phyloP scores from a whole-genome alignment of 805 yeast genomes.

The Hanseniaspora lindneri region DNA sequence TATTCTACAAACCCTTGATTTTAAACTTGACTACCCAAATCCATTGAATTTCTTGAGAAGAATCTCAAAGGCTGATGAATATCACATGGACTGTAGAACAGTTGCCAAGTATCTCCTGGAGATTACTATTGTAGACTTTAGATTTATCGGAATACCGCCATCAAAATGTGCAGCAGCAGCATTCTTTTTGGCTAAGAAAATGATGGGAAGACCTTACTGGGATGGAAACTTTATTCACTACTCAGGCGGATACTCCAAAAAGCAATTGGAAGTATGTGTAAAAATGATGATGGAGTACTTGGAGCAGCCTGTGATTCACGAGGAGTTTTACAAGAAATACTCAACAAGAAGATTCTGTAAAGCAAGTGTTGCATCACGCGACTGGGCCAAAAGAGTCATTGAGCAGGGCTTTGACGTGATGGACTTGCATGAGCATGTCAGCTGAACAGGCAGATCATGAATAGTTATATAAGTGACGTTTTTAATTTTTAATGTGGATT shows the following conservation, averaged over 20 bases:
- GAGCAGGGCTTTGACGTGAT: conserved; percentile 31
- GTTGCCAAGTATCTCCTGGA: conserved; percentile 79
- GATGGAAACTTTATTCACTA: conserved; percentile 77
- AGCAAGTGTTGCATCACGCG: conserved; percentile 66
- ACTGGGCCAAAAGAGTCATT: conserved; percentile 60
- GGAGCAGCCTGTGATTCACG: conserved; percentile 72
- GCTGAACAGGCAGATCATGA: not conserved
- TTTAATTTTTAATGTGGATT: too few relatives aligned
- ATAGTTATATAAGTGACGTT: too few relatives aligned
- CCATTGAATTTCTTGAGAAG: conserved; percentile 88
- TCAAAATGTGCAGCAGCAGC: conserved; percentile 81
- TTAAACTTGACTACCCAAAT: conserved; percentile 74
- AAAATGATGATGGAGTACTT: conserved; percentile 65
- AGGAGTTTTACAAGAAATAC: conserved; percentile 86
- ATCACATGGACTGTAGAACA: conserved; percentile 81
- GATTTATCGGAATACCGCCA: conserved; percentile 66
- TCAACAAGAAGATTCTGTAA: conserved; percentile 81
- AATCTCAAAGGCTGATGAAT: conserved; percentile 87
- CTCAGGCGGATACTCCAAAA: conserved; percentile 76
- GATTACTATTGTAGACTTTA: conserved; percentile 65
- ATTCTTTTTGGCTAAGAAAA: conserved; percentile 71
- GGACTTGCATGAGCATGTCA: conserved; percentile 28
- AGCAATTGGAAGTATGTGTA: conserved; percentile 59
- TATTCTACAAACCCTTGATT: conserved; percentile 59
- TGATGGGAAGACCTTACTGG: conserved; percentile 66